Base-by-base conservation (phyloP, 2,329 filamentous ascomycete species). In the Bipolaris gigantea region DNA sequence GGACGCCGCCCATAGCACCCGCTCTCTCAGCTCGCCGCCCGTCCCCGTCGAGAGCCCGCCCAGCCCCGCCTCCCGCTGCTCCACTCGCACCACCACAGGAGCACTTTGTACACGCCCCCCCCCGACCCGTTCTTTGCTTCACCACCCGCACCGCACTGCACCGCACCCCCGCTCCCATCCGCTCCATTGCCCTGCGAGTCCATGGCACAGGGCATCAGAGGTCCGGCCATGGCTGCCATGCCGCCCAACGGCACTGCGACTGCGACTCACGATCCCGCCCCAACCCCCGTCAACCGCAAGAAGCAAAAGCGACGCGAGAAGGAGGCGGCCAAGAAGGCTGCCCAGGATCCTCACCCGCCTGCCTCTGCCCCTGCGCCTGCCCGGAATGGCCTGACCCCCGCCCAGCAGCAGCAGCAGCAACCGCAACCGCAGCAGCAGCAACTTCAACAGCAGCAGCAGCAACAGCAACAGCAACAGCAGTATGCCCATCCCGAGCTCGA, bases 261-360 rank as follows among this genome's bases (percentile, higher is more conserved):
- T 61, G 70, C 71, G 46, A 63, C 71, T 40, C 64, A 67, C 39
- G 56, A 74, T 16, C 64, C 61, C 53, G 66, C 59, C 54, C 66
- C 79, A 40, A 79, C 79, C 40, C 70, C 80, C 8, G 88, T 92
- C 47, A 97, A 96, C 77, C 86, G 90, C 71, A 97, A 97, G 81
- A 97, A 97, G 80, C 89, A 94, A 75, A 97, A 96, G 81, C 86
- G 92, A 64, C 85, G 92, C 62, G 88, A 90, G 71, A 97, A 97
- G 74, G 81, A 85, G 76, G 89, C 89, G 32, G 89, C 90, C 30
- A 88, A 87, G 56, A 71, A 74, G 58, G 72, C 74, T 19, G 75
- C 75, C 57, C 74, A 75, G 52, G 63, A 70, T 11, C 38, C 10
- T 30, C 27, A 11, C 10, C 66, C 69, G 48, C 38, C 50, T 25